Evolutionary conservation across 2,329 filamentous ascomycete genomes (phyloP).

Genomic region (Cadophora luteo-olivacea): DNA sequence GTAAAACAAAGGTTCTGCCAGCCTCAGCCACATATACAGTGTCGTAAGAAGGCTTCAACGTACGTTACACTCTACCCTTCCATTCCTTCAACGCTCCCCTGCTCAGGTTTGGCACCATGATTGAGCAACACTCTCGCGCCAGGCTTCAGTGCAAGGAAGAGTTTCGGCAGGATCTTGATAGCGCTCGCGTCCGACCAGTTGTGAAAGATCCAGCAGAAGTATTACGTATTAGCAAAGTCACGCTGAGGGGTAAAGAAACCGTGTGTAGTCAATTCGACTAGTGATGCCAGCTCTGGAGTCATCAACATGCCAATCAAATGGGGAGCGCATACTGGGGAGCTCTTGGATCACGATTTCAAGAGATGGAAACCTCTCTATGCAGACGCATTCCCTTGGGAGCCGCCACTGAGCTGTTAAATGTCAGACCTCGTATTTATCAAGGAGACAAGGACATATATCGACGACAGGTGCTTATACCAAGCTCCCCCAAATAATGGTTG

Average conservation of each 20-base stretch:
- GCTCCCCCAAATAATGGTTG: constrained; percentile 40
- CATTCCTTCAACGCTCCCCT: constrained; percentile 23
- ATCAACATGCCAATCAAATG: constrained; percentile 46
- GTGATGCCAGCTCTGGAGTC: constrained; percentile 28
- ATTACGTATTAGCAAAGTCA: constrained; percentile 51
- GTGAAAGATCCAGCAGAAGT: constrained; percentile 52
- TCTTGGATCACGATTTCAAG: constrained; percentile 41
- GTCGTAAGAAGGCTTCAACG: not conserved
- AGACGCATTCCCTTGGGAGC: constrained; percentile 38
- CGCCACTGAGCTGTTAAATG: constrained; percentile 33
- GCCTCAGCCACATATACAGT: not conserved
- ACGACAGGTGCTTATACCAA: constrained; percentile 38
- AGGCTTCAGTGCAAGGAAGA: constrained; percentile 50
- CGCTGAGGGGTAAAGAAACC: constrained; percentile 55
- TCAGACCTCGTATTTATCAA: not conserved
- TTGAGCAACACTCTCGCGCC: constrained; percentile 47
- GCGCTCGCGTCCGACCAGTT: constrained; percentile 39
- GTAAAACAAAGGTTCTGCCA: constrained; percentile 55
- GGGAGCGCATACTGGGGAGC: constrained; percentile 49
- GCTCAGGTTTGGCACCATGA: constrained; percentile 43
- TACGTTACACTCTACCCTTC: constrained; percentile 50
- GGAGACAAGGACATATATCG: constrained; percentile 31
- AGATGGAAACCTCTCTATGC: constrained; percentile 34
- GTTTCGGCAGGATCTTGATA: constrained; percentile 46
- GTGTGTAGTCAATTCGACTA: constrained; percentile 46